Evolutionary conservation across 257 asterid species (phyloP).

Genomic region (Rhazya stricta): DNA sequence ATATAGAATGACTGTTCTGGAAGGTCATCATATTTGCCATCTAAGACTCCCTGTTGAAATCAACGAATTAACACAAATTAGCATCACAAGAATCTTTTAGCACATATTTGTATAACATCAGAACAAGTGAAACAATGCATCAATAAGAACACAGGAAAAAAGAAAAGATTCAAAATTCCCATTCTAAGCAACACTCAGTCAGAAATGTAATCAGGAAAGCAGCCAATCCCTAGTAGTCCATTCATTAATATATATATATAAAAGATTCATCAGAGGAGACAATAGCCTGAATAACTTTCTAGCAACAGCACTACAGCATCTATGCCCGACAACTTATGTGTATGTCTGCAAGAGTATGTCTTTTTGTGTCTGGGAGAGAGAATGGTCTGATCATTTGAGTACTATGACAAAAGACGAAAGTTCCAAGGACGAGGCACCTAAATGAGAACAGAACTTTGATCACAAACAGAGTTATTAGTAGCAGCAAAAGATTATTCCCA

Average conservation of each 20-base stretch:
- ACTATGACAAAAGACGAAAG: background rate
- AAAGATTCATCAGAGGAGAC: background rate
- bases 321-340: no score
- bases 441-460: background rate
- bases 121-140: background rate
- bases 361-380: no score
- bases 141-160: background rate
- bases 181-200: background rate
- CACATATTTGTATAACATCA: background rate
- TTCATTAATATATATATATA: background rate
- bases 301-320: background rate
- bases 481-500: background rate
- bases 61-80: background rate
- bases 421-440: background rate
- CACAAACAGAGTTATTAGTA: background rate
- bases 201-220: no score
- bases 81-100: background rate
- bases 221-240: no score
- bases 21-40: slow-evolving; percentile 86
- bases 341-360: no score
- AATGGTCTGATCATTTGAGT: background rate
- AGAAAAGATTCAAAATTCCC: background rate
- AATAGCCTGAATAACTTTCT: background rate
- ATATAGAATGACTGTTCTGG: slow-evolving; percentile 90
- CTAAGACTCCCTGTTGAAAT: slow-evolving; percentile 74